A percentile compares a stretch with the other conserved stretches of the same genome.
Evolutionary conservation across 1,139 yeast species (phyloP).

Genomic region (Spencermartinsiella ligniputridi): DNA sequence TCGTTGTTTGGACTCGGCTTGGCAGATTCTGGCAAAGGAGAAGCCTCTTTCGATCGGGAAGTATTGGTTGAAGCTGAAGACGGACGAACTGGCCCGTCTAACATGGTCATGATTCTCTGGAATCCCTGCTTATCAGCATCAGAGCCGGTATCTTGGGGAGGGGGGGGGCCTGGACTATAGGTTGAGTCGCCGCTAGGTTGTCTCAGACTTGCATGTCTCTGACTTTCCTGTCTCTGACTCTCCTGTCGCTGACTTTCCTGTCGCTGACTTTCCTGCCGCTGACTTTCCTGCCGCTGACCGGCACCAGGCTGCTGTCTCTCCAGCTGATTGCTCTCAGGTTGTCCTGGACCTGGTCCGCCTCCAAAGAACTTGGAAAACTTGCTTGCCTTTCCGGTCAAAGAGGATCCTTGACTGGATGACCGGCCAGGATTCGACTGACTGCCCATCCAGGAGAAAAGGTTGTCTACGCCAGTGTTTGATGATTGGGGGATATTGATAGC

Average conservation of each 20-base stretch:
- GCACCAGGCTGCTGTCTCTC: conserved; percentile 4
- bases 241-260: conserved; percentile 7
- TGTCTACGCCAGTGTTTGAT: conserved; percentile 21
- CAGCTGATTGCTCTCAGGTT: no score
- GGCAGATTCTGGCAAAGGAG: background rate
- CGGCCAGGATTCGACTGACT: conserved; percentile 10
- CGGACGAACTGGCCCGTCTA: conserved; percentile 18
- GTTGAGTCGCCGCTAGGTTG: conserved; percentile 5
- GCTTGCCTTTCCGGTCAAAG: background rate
- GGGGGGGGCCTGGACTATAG: conserved; percentile 5
- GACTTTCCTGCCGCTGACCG: background rate
- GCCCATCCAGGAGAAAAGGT: conserved; percentile 20
- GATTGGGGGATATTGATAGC: conserved; percentile 7
- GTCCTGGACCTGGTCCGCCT: background rate
- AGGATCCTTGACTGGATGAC: background rate
- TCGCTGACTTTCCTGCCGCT: background rate
- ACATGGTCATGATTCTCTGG: conserved; percentile 33
- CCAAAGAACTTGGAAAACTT: background rate
- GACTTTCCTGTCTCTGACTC: conserved; percentile 4
- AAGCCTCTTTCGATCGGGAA: background rate
- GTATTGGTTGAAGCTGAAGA: background rate
- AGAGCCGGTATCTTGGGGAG: conserved; percentile 5
- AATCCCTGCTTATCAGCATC: conserved; percentile 33
- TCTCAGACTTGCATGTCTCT: conserved; percentile 4
- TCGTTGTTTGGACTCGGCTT: conserved; percentile 22